Base-by-base conservation (phyloP, 768 basidiomycete genomes). In the Serendipita sp. region DNA sequence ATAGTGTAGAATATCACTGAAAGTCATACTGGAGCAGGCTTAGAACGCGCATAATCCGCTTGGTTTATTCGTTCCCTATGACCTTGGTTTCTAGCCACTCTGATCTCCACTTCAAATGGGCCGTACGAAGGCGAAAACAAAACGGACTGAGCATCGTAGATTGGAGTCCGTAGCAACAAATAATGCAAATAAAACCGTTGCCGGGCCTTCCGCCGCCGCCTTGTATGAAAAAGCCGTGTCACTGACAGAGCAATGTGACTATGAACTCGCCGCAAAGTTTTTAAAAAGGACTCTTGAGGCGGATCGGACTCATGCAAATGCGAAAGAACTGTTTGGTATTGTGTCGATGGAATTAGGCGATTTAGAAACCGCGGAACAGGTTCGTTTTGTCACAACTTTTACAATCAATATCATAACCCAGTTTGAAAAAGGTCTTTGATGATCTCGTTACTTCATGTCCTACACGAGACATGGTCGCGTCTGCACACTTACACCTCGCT, bases 401-500 rank as follows among this genome's bases (percentile, higher is more conserved):
- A n/a, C 50, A 4, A 24, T 48, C 30, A 60, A 51, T 13, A 38
- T 14, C 43, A 20, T 63, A 42, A 63, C 34, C 16, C 13, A 16
- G 33, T 26, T 43, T 26, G 24, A 61, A 45, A n/a, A 44, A 53
- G 43, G 33, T 45, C 44, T 38, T 60, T 44, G 9, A 48, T n/a
- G 24, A 60, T 34, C 31, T 51, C 45, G 17, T 45, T 28, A 5
- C 22, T 9, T 58, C 53, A 13, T n/a, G 30, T 26, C 31, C 53
- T 11, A 11, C 53, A 11, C 4, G 22, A 58, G 22, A 11, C 17
- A 24, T 58, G 9, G 30, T 82, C 0, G 80, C 89, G 5, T 88
- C 90, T 33, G 89, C 88, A 11, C 81, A 93, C 74, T 78, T 94
- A 0, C 93, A 94, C 72, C 85, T 96, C 24, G 93, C 91, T 0